A percentile compares a stretch with the other conserved stretches of the same genome.
Conservation (phyloP, 2,329 filamentous ascomycete species). For the Trichoderma guizhouense region DNA sequence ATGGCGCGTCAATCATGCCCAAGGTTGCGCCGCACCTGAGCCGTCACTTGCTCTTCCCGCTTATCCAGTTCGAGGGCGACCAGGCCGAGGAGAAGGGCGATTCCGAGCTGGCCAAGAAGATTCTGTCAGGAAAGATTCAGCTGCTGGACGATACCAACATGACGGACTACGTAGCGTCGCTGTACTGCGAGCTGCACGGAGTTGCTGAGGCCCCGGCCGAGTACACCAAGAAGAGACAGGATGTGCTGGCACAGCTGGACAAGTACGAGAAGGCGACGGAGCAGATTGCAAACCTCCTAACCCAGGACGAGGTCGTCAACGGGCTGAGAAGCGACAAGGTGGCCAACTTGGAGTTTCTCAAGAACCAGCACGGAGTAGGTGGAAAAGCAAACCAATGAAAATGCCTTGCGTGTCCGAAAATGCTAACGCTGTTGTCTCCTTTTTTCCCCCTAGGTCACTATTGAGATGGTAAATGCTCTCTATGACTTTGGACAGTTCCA, state of each 20-base stretch:
- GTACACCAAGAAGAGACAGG: slow-evolving; percentile 84
- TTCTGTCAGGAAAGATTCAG: slow-evolving; percentile 85
- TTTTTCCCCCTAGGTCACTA: slow-evolving; percentile 61
- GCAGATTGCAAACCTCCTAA: slow-evolving; percentile 83
- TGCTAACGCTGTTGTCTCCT: not conserved
- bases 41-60: slow-evolving; percentile 91
- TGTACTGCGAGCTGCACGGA: slow-evolving; percentile 86
- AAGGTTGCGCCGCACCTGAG: slow-evolving; percentile 90
- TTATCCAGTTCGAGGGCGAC: slow-evolving; percentile 86
- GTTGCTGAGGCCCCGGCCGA: slow-evolving; percentile 75
- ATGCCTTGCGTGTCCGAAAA: not conserved
- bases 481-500: slow-evolving; percentile 97
- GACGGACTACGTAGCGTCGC: slow-evolving; percentile 92
- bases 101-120: slow-evolving; percentile 58
- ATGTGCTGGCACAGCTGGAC: slow-evolving; percentile 78
- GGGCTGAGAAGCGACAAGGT: slow-evolving; percentile 95
- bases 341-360: slow-evolving; percentile 96
- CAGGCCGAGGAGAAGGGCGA: slow-evolving; percentile 73
- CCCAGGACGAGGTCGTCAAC: slow-evolving; percentile 83
- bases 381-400: slow-evolving; percentile 3
- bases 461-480: slow-evolving; percentile 92
- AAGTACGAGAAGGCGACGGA: slow-evolving; percentile 81
- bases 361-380: slow-evolving; percentile 88
- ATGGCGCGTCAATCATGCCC: slow-evolving; percentile 77
- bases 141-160: slow-evolving; percentile 97